Evolutionary conservation across 176 grass and related monocot species (phyloP), one percentile per base, ranked within the genome.

Genomic region (Aegilops longissima): DNA sequence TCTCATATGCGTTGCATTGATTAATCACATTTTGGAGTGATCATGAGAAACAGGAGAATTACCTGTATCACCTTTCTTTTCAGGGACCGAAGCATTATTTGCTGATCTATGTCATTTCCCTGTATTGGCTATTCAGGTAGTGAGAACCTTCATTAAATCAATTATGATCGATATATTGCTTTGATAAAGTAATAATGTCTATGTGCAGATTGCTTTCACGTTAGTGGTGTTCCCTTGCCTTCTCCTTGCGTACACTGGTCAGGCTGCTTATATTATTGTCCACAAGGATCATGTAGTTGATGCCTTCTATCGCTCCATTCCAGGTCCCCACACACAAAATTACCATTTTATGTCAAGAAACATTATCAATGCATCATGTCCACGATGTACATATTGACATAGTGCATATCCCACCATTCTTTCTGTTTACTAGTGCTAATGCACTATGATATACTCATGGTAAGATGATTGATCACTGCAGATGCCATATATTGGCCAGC

Each of bases 31-130:
- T 77, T 70, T 80, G 17, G 30, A 66, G 44, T 38, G 31, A 70
- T 73, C 76, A 7, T 67, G 73, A 56, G 49, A 82, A 80, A 34
- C 73, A 85, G 35, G 34, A 80, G 58, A 80, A 45, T 88, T 78
- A 74, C 72, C 59, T 76, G 42, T 89, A 74, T 87, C 16, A 29
- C 21, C 42, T 82, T 33, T 70, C 23, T 88, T 59, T 93, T 68
- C 89, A 97, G 95, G 95, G 9, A 91, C 91, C 11, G 95, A 98
- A 92, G 95, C 95, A 80, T 80, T 98, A 69, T 98, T 93, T 95
- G 95, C 95, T 85, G 95, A 98, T 82, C 85, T 98, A 18, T 92
- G 95, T 64, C 87, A 98, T 90, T 98, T 98, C 80, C 93, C 93
- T 78, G 93, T 95, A 40, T 45, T 91, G 75, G 87, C 93, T 76